Conservation (phyloP, 148 eudicot genomes). For the Cornus kousa region DNA sequence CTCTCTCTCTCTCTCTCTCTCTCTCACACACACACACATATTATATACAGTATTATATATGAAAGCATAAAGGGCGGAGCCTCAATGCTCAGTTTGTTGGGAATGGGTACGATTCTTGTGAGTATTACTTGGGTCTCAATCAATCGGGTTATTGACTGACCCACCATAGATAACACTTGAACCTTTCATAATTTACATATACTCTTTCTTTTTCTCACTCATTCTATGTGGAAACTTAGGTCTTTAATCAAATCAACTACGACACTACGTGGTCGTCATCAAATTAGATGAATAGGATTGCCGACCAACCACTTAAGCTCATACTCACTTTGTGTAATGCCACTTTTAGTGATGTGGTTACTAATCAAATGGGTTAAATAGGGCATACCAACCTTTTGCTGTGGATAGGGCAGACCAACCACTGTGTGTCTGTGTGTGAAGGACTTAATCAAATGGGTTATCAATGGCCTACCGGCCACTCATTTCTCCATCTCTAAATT, state of each 20-base stretch:
- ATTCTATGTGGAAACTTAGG: not conserved
- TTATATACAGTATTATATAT: not conserved
- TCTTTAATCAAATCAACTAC: not conserved
- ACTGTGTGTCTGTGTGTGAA: no score
- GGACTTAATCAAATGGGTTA: no score
- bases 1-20: no score
- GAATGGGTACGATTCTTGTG: not conserved
- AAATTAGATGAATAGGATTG: not conserved
- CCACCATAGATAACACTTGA: not conserved
- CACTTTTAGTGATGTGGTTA: not conserved
- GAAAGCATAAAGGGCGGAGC: not conserved
- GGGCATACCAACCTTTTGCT: no score
- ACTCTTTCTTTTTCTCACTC: not conserved
- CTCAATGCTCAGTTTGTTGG: not conserved
- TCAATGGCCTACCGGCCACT: no score
- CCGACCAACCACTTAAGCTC: not conserved
- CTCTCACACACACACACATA: no score
- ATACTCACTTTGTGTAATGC: not conserved
- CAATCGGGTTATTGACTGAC: not conserved
- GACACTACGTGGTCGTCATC: not conserved
- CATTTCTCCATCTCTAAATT: no score
- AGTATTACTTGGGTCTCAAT: not conserved
- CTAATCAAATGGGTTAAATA: not conserved
- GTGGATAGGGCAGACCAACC: no score
- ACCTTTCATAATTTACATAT: not conserved